Evolutionary conservation across 2,329 filamentous ascomycete genomes (phyloP), one percentile per base, ranked within the genome.

Genomic region (Dactylellina sp.): DNA sequence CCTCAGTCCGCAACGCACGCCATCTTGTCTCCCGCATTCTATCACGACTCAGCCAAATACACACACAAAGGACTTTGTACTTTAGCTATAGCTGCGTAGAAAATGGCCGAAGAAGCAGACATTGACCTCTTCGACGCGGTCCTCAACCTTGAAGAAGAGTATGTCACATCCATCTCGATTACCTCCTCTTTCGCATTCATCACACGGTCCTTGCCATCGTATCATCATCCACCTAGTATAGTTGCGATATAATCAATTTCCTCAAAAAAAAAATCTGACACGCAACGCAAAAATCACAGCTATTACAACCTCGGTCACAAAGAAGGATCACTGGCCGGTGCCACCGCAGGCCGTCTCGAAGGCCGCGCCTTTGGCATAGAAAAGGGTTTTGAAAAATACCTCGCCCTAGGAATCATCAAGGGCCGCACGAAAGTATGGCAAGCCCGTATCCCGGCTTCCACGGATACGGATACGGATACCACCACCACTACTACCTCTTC

Each of bases 331-430:
- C 83, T 85, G 42, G 94, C 97, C 81, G 95, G 95, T 71, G 84
- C 87, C 42, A 85, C 86, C 71, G 89, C 91, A 32, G 95, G 95
- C 40, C 89, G 89, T 68, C 88, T 92, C 76, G 95, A 99, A 84
- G 95, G 95, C 74, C 91, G 93, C 57, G 87, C 92, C 18, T 92
- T 98, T 80, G 95, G 94, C 0, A 87, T 98, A 44, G 91, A 96
- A 80, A 95, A 93, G 76, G 94, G 93, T 0, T 98, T 95, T 78
- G 92, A 97, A 78, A 98, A 97, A 82, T 97, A 96, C 79, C 80
- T 91, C 44, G 89, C 92, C 75, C 87, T 92, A 80, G 94, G 94
- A 1, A 85, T 86, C 70, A 82, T 98, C 32, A 89, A 94, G 78
- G 91, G 92, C 47, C 89, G 88, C 78, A 88, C 92, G 12, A 82